Base-by-base conservation (phyloP, 2,329 filamentous ascomycete genomes). In the Fusarium sp. region DNA sequence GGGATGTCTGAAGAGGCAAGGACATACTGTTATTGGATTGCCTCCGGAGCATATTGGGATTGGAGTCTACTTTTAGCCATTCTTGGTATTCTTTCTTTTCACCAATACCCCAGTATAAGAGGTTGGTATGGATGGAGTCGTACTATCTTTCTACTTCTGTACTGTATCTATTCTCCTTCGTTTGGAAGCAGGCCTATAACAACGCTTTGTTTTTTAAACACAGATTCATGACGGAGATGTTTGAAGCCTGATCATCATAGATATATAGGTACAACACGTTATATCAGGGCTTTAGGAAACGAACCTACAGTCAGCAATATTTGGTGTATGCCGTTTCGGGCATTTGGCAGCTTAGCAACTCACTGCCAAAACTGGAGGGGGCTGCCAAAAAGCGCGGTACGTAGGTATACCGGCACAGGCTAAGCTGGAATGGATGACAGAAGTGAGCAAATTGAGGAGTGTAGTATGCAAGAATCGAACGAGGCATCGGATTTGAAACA, bases 381-480 rank as follows among this genome's bases (percentile, higher is more conserved):
- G 5, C 21, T 42, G 12, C 21, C n/a, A 15, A 42, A 37, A 33
- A 33, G 18, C 32, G 56, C 19, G 23, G 30, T 46, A 32, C 42
- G 23, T 40, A 50, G 33, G 64, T 38, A 60, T 32, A 37, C 43
- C n/a, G 25, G 43, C 32, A 37, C 43, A 38, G 33, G 33, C 57
- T 38, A 52, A 52, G 16, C 43, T 60, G 32, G 42, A 58, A 28
- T 50, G 18, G 30, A 50, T 25, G 30, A 50, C 33, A 50, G 32
- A 49, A 49, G 42, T 30, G 21, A 60, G 71, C 60, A 73, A 67
- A 74, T 57, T 74, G 68, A 73, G 54, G 53, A 49, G 42, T 58
- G 43, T 38, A 50, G 67, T 64, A 78, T 78, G 76, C 75, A 78
- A 76, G 58, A 77, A 78, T 78, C 76, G 76, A 77, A 78, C 75